A percentile compares a stretch with the other conserved stretches of the same genome.
phyloP scores from a whole-genome alignment of 441 rosid genomes.

The Adansonia gregorii region DNA sequence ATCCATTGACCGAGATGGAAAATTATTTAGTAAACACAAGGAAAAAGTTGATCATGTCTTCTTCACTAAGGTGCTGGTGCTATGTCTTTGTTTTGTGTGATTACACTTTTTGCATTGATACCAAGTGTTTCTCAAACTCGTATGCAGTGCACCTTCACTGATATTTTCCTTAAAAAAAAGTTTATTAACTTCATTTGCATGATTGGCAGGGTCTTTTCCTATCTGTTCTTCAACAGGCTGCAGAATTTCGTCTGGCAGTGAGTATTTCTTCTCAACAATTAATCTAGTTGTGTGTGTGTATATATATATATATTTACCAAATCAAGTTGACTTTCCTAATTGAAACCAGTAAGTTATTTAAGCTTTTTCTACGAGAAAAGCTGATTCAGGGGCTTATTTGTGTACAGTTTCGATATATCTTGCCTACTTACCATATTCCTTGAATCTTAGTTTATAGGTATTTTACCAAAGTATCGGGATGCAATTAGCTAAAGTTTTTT shows the following conservation, averaged over 20 bases:
- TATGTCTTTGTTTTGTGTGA: background rate
- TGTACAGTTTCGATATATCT: background rate
- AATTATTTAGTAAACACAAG: constrained; percentile 8
- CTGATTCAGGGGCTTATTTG: background rate
- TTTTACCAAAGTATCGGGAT: background rate
- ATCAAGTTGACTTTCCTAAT: background rate
- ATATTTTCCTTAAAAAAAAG: background rate
- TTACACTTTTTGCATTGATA: background rate
- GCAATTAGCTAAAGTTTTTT: too few species aligned
- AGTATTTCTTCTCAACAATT: constrained; percentile 38
- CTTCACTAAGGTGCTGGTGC: background rate
- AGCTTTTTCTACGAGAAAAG: background rate
- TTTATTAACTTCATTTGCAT: background rate
- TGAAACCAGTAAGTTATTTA: background rate
- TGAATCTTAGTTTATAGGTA: background rate
- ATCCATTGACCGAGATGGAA: background rate
- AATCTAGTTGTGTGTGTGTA: background rate
- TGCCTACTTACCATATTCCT: background rate
- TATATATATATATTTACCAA: background rate
- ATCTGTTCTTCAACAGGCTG: constrained; percentile 79
- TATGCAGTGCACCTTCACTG: background rate
- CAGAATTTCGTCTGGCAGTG: constrained; percentile 82
- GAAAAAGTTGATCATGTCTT: background rate
- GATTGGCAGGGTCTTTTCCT: constrained; percentile 74
- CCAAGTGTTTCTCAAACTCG: background rate